Conservation (phyloP, 2,329 filamentous ascomycete genomes). For the Talaromyces amestolkiae region DNA sequence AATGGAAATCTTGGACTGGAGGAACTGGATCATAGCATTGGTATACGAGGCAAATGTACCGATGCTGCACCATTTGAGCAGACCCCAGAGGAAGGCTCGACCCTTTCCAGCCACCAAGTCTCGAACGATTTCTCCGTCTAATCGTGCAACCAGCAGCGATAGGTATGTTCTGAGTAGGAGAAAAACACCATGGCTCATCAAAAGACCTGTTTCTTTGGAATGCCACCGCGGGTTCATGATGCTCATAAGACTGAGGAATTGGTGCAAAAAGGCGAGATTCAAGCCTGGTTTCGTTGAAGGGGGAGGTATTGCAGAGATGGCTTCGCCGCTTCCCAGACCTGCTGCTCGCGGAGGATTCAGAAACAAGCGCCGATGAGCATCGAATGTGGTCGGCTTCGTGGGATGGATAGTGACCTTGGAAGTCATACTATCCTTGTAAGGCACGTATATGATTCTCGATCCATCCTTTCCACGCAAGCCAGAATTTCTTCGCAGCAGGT, state of each 20-base stretch:
- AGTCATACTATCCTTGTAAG: conserved; percentile 72
- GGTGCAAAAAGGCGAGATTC: conserved; percentile 93
- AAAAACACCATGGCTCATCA: conserved; percentile 86
- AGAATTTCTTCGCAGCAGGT: conserved; percentile 84
- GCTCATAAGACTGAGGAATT: conserved; percentile 91
- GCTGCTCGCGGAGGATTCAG: conserved; percentile 84
- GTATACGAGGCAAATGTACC: conserved; percentile 93
- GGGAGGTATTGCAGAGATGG: conserved; percentile 67
- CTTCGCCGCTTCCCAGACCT: conserved; percentile 66
- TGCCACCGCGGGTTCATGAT: conserved; percentile 97
- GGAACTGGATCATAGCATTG: conserved; percentile 98
- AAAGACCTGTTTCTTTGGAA: conserved; percentile 88
- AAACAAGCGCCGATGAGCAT: conserved; percentile 91
- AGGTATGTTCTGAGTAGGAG: conserved; percentile 90
- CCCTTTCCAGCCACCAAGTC: conserved; percentile 95
- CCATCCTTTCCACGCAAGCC: conserved; percentile 93
- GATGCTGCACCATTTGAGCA: conserved; percentile 92
- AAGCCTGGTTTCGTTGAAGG: conserved; percentile 89
- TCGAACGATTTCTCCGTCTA: conserved; percentile 94
- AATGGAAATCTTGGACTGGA: conserved; percentile 97
- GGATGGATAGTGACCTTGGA: conserved; percentile 87
- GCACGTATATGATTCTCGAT: conserved; percentile 90
- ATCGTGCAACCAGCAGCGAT: conserved; percentile 83
- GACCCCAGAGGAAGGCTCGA: conserved; percentile 80
- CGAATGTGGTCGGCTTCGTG: conserved; percentile 90